These are phyloP conservation scores for Rhizopogon rudus DNA, from an alignment of 768 basidiomycete species.

Conservation along the genomic window DNA sequence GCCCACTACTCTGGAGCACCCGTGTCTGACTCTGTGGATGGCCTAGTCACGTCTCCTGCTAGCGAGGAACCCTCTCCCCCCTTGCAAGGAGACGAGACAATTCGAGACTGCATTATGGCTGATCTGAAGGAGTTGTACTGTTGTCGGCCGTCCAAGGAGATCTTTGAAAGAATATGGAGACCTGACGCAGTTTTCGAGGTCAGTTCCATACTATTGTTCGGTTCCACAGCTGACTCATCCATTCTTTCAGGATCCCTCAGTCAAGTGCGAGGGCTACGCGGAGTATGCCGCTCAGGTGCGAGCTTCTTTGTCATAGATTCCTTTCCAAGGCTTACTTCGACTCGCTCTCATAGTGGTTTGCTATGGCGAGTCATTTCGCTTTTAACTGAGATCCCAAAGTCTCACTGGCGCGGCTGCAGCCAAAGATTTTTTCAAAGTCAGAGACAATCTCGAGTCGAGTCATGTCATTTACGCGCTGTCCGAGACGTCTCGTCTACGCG, in stretches of 20 bases:
- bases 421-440: slow-evolving; percentile 49
- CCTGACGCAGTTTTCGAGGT: slow-evolving; percentile 54
- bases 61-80: background rate
- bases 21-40: slow-evolving; percentile 16
- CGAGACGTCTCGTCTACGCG: slow-evolving; percentile 55
- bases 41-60: slow-evolving; percentile 2
- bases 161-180: slow-evolving; percentile 49
- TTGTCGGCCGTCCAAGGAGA: slow-evolving; percentile 45
- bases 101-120: slow-evolving; percentile 46
- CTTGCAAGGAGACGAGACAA: slow-evolving; percentile 31
- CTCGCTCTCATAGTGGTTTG: slow-evolving; percentile 39
- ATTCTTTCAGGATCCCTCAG: slow-evolving; percentile 41
- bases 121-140: slow-evolving; percentile 58
- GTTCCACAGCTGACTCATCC: background rate
- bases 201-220: background rate
- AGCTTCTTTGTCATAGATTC: background rate
- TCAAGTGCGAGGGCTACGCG: slow-evolving; percentile 42
- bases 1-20: slow-evolving; percentile 58
- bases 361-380: slow-evolving; percentile 34
- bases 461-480: slow-evolving; percentile 52
- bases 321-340: background rate
- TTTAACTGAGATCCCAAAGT: background rate
- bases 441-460: slow-evolving; percentile 47
- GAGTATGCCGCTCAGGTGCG: slow-evolving; percentile 53
- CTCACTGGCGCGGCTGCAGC: slow-evolving; percentile 27